phyloP scores from a whole-genome alignment of 179 eudicot genomes.

The Amaranthus tricolor region DNA sequence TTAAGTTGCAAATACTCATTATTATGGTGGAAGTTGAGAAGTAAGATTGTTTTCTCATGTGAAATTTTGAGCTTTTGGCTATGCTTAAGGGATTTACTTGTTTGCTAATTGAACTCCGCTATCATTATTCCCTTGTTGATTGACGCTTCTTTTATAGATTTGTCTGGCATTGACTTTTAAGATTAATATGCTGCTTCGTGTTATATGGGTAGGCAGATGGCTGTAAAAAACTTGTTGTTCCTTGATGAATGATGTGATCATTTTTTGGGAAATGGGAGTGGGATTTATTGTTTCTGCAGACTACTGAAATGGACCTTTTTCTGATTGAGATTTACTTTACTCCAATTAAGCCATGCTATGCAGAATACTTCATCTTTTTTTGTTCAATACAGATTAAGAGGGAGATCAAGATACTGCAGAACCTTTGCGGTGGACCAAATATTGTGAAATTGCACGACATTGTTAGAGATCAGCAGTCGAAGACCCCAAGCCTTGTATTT shows the following conservation, averaged over 20 bases:
- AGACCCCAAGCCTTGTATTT: constrained; percentile 92
- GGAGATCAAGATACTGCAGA: constrained; percentile 90
- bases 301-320: neutral
- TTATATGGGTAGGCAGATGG: neutral
- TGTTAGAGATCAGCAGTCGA: constrained; percentile 94
- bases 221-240: neutral
- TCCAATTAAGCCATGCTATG: neutral
- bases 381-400: constrained; percentile 72
- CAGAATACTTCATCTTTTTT: constrained; percentile 5
- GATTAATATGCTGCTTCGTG: neutral
- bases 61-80: neutral
- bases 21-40: neutral
- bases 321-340: neutral
- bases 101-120: neutral
- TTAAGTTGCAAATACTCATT: neutral
- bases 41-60: neutral
- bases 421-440: constrained; percentile 94
- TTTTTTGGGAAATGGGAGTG: neutral
- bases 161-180: neutral
- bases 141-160: neutral
- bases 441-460: constrained; percentile 90
- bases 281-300: neutral
- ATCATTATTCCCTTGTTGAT: neutral
- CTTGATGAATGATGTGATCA: neutral
- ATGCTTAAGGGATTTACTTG: neutral